Percentiles rank a stretch among this genome's conserved stretches.
These are phyloP conservation scores for Xylaria hypoxylon DNA, from an alignment of 2,329 filamentous ascomycete species.

Conservation along the genomic window DNA sequence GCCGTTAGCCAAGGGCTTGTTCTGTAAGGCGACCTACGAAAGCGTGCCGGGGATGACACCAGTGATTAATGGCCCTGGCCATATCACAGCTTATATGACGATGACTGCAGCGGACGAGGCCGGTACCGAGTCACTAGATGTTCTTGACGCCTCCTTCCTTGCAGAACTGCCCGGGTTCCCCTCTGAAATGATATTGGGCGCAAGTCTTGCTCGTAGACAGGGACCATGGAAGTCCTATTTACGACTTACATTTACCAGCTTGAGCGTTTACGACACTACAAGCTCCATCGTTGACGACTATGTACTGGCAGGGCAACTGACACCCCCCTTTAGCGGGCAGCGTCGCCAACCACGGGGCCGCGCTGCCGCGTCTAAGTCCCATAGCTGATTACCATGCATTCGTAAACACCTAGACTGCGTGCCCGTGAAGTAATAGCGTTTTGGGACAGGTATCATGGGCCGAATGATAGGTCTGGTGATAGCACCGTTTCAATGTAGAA, in stretches of 20 bases:
- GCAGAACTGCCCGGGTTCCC: slow-evolving; percentile 26
- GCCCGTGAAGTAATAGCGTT: slow-evolving; percentile 18
- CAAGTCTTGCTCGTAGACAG: slow-evolving; percentile 15
- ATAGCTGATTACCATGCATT: slow-evolving; percentile 21
- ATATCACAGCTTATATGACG: slow-evolving; percentile 31
- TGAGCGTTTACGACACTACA: slow-evolving; percentile 33
- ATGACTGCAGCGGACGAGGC: slow-evolving; percentile 31
- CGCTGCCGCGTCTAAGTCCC: slow-evolving; percentile 24
- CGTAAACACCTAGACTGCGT: not conserved
- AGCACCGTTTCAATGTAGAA: too few species aligned
- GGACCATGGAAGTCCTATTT: slow-evolving; percentile 35
- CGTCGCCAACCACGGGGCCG: slow-evolving; percentile 26
- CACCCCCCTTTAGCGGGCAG: slow-evolving; percentile 26
- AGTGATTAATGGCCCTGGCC: slow-evolving; percentile 27
- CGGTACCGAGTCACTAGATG: slow-evolving; percentile 18
- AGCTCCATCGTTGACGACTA: slow-evolving; percentile 34
- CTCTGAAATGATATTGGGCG: slow-evolving; percentile 27
- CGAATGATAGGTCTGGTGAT: slow-evolving; percentile 4
- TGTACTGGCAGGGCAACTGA: slow-evolving; percentile 27
- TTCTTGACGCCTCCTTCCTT: slow-evolving; percentile 27
- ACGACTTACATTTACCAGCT: slow-evolving; percentile 22
- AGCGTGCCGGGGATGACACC: slow-evolving; percentile 34
- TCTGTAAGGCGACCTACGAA: slow-evolving; percentile 32
- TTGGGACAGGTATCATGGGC: slow-evolving; percentile 33
- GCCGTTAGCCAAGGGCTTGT: slow-evolving; percentile 30